Conservation (phyloP, 2,329 filamentous ascomycete species). For the Claviceps sorghi region DNA sequence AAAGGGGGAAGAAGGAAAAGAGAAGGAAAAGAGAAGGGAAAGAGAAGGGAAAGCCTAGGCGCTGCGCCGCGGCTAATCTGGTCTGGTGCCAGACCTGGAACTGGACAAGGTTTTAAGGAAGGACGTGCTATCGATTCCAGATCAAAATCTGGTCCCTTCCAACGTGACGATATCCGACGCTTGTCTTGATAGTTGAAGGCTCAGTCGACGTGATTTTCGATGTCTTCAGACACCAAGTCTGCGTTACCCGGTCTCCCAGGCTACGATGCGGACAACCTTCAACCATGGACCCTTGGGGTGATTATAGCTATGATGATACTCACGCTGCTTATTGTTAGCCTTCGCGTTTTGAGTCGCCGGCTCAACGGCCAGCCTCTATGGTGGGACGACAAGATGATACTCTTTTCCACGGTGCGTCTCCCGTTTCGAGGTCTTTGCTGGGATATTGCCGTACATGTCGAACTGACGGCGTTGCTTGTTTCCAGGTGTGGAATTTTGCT, state of each 20-base stretch:
- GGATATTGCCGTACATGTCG: background rate
- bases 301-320: conserved; percentile 26
- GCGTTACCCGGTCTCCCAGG: conserved; percentile 10
- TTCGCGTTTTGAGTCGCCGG: conserved; percentile 26
- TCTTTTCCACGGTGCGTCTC: conserved; percentile 29
- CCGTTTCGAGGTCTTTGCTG: background rate
- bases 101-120: background rate
- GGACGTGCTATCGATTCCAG: background rate
- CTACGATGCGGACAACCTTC: conserved; percentile 19
- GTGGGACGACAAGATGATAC: conserved; percentile 35
- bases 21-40: too few species aligned
- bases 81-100: background rate
- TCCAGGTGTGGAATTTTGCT: conserved; percentile 25
- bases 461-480: background rate
- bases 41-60: background rate
- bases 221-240: conserved; percentile 4
- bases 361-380: conserved; percentile 26
- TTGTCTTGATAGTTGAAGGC: too few species aligned
- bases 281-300: conserved; percentile 27
- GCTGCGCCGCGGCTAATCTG: too few species aligned
- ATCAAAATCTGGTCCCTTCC: background rate
- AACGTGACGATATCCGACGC: background rate
- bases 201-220: background rate
- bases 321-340: conserved; percentile 20
- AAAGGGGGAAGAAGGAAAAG: too few species aligned